These are phyloP conservation scores for Amniculicola lignicola DNA, from an alignment of 495 filamentous ascomycete genomes.

Conservation along the genomic window DNA sequence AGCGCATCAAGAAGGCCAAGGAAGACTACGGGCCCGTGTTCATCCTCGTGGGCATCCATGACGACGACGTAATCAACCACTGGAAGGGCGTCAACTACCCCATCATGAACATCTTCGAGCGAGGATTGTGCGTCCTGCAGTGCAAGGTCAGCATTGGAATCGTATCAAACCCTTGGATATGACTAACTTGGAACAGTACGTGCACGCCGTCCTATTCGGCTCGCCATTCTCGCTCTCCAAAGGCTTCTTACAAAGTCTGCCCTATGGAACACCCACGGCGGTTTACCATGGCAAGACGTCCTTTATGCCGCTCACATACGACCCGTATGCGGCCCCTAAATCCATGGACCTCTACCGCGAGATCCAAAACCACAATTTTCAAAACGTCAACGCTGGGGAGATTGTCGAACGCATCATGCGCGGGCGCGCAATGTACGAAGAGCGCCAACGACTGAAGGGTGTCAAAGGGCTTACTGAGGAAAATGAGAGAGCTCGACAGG, in stretches of 20 bases:
- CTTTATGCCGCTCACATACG: slow-evolving; percentile 82
- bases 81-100: slow-evolving; percentile 98
- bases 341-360: slow-evolving; percentile 40
- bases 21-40: slow-evolving; percentile 77
- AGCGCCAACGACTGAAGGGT: slow-evolving; percentile 81
- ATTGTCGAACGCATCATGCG: slow-evolving; percentile 89
- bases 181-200: slow-evolving; percentile 67
- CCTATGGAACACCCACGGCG: slow-evolving; percentile 64
- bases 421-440: slow-evolving; percentile 80
- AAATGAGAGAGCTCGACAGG: slow-evolving; percentile 52
- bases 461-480: slow-evolving; percentile 75
- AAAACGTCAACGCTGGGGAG: slow-evolving; percentile 83
- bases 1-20: slow-evolving; percentile 58
- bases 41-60: slow-evolving; percentile 87
- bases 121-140: slow-evolving; percentile 90
- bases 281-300: slow-evolving; percentile 95
- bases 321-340: slow-evolving; percentile 73
- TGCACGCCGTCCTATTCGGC: slow-evolving; percentile 81
- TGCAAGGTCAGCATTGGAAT: slow-evolving; percentile 66
- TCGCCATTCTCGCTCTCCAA: slow-evolving; percentile 80
- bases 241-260: slow-evolving; percentile 69
- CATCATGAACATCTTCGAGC: slow-evolving; percentile 98
- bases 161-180: slow-evolving; percentile 13
- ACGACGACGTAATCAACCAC: slow-evolving; percentile 88
- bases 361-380: slow-evolving; percentile 63